Conservation (phyloP, 768 basidiomycete species). For the Suillus alpinus region DNA sequence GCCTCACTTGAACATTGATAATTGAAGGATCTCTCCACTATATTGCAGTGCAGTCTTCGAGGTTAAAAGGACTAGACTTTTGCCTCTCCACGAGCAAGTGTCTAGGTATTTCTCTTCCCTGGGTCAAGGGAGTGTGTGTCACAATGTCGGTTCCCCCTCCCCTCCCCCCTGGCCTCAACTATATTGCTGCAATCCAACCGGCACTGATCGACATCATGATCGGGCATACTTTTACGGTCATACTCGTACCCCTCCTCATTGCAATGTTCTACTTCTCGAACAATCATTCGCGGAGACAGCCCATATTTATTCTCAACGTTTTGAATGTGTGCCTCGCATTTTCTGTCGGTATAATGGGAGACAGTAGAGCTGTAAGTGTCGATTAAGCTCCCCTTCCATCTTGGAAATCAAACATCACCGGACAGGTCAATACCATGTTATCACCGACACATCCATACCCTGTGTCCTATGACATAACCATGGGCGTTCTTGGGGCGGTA, state of each 20-base stretch:
- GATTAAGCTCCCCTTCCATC: background rate
- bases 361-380: slow-evolving; percentile 15
- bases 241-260: slow-evolving; percentile 29
- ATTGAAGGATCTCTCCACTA: background rate
- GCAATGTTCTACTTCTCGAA: slow-evolving; percentile 31
- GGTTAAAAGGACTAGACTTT: background rate
- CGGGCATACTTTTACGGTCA: slow-evolving; percentile 27
- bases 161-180: background rate
- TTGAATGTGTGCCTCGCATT: slow-evolving; percentile 20
- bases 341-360: slow-evolving; percentile 18
- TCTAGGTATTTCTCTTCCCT: background rate
- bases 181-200: slow-evolving; percentile 15
- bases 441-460: slow-evolving; percentile 21
- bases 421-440: slow-evolving; percentile 28
- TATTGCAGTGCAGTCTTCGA: background rate
- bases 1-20: background rate
- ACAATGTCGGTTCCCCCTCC: background rate
- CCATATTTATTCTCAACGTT: slow-evolving; percentile 30
- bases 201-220: slow-evolving; percentile 26
- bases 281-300: slow-evolving; percentile 18
- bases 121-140: background rate
- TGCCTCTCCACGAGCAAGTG: background rate
- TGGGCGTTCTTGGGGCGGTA: slow-evolving; percentile 28
- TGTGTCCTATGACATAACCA: slow-evolving; percentile 22
- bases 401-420: background rate